phyloP scores from a whole-genome alignment of 345 rosid genomes.

The Linum trigynum region DNA sequence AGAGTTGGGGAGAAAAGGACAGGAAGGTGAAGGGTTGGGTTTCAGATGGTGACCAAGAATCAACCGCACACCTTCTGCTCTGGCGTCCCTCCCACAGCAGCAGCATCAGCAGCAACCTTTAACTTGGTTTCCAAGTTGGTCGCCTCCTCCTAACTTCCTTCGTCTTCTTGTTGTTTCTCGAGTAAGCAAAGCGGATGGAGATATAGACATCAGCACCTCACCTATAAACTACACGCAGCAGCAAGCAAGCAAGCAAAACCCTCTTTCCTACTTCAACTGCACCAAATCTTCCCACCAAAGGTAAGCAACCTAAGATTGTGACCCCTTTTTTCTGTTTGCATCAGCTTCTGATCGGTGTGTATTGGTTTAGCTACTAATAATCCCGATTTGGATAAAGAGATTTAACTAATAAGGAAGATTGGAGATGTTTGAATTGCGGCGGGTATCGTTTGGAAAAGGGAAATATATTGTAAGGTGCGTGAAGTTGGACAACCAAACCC shows the following conservation, averaged over 20 bases:
- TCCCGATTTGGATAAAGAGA: not conserved
- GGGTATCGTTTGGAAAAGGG: constrained; percentile 17
- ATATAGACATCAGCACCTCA: not conserved
- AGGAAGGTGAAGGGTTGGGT: constrained; percentile 72
- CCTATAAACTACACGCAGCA: constrained; percentile 19
- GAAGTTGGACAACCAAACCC: constrained; percentile 32
- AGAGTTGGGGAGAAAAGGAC: constrained; percentile 33
- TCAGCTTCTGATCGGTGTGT: not conserved
- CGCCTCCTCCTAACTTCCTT: constrained; percentile 56
- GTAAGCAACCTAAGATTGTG: not conserved
- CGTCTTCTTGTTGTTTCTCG: constrained; percentile 32
- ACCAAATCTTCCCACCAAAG: not conserved
- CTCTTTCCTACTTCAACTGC: not conserved
- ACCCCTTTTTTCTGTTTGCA: not conserved
- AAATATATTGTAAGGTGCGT: constrained; percentile 11
- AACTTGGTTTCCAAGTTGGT: constrained; percentile 33
- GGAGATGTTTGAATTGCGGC: constrained; percentile 24
- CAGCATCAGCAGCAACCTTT: constrained; percentile 22
- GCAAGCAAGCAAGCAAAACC: constrained; percentile 17
- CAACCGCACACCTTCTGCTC: constrained; percentile 25
- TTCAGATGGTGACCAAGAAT: constrained; percentile 89
- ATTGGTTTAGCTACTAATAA: constrained; percentile 11
- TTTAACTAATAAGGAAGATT: not conserved
- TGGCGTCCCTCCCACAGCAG: constrained; percentile 48
- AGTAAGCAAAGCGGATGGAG: constrained; percentile 34